A percentile compares a stretch with the other conserved stretches of the same genome.
These are phyloP conservation scores for Echites panduratus DNA, from an alignment of 257 asterid species.

Conservation along the genomic window DNA sequence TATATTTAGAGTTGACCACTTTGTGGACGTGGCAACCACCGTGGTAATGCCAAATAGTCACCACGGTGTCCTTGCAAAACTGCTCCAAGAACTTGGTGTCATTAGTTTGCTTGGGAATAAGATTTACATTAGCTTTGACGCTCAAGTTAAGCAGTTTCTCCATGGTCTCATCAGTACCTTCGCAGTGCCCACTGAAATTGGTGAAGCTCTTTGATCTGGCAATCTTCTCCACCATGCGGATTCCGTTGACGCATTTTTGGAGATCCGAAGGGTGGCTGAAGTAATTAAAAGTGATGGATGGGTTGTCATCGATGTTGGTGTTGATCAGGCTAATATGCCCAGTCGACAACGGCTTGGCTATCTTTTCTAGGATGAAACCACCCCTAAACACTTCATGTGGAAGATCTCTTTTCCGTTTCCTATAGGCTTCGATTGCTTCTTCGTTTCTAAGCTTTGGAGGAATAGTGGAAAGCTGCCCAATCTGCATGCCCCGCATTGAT, in stretches of 20 bases:
- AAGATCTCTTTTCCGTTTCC: slow-evolving; percentile 33
- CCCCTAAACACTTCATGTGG: slow-evolving; percentile 57
- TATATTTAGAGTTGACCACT: slow-evolving; percentile 56
- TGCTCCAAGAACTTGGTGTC: slow-evolving; percentile 72
- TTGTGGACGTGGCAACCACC: slow-evolving; percentile 89
- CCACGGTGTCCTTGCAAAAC: slow-evolving; percentile 91
- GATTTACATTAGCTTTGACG: slow-evolving; percentile 72
- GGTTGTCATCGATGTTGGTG: slow-evolving; percentile 72
- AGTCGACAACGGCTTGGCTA: slow-evolving; percentile 46
- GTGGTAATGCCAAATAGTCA: slow-evolving; percentile 97
- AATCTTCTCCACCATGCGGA: slow-evolving; percentile 67
- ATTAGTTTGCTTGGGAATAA: slow-evolving; percentile 76
- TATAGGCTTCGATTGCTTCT: slow-evolving; percentile 44
- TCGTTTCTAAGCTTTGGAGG: slow-evolving; percentile 60
- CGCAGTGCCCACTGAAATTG: slow-evolving; percentile 34
- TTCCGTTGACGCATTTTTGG: slow-evolving; percentile 61
- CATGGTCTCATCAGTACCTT: slow-evolving; percentile 25
- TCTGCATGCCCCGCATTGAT: slow-evolving; percentile 21
- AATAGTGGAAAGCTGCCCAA: slow-evolving; percentile 77
- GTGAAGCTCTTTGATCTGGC: slow-evolving; percentile 51
- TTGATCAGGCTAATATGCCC: slow-evolving; percentile 50
- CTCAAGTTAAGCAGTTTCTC: slow-evolving; percentile 73
- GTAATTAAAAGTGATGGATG: slow-evolving; percentile 87
- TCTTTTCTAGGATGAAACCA: slow-evolving; percentile 64
- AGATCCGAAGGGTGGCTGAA: slow-evolving; percentile 76